These are phyloP conservation scores for Apiotrichum siamense DNA, from an alignment of 1,284 basidiomycete genomes.

Conservation along the genomic window DNA sequence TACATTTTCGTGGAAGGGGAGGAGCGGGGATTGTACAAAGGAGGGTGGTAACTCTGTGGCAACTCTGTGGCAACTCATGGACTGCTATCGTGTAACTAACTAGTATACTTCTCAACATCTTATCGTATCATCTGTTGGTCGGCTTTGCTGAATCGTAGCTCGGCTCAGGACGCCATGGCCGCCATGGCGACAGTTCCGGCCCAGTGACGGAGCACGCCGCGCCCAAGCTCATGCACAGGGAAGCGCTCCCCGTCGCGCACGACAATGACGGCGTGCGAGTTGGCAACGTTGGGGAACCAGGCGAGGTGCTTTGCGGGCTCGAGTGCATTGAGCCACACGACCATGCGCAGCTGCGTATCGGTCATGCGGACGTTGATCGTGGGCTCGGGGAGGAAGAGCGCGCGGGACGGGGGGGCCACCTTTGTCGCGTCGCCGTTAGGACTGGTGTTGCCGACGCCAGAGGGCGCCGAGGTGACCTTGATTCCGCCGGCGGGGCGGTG, in stretches of 20 bases:
- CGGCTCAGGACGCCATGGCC: not conserved
- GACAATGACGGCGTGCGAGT: constrained; percentile 39
- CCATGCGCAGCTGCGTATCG: constrained; percentile 35
- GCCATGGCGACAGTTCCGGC: constrained; percentile 16
- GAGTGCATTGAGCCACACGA: constrained; percentile 34
- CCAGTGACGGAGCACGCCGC: constrained; percentile 38
- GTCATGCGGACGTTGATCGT: constrained; percentile 27
- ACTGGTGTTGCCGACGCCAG: too few relatives aligned
- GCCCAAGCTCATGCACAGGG: constrained; percentile 34
- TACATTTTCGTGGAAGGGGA: too few relatives aligned
- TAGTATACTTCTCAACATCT: too few relatives aligned
- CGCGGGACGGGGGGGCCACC: not conserved
- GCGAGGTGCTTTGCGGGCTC: constrained; percentile 31
- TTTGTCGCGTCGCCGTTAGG: too few relatives aligned
- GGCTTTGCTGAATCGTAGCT: not conserved
- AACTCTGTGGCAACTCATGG: too few relatives aligned
- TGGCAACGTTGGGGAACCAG: constrained; percentile 39
- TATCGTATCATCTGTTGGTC: too few relatives aligned
- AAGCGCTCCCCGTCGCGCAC: constrained; percentile 35
- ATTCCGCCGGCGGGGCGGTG: too few relatives aligned
- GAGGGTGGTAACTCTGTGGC: too few relatives aligned
- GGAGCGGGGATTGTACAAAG: too few relatives aligned
- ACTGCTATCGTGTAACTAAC: too few relatives aligned
- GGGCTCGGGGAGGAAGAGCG: constrained; percentile 5
- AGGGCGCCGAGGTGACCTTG: too few relatives aligned